These are phyloP conservation scores for Tephrocybe rancida DNA, from an alignment of 768 basidiomycete genomes.

Conservation along the genomic window DNA sequence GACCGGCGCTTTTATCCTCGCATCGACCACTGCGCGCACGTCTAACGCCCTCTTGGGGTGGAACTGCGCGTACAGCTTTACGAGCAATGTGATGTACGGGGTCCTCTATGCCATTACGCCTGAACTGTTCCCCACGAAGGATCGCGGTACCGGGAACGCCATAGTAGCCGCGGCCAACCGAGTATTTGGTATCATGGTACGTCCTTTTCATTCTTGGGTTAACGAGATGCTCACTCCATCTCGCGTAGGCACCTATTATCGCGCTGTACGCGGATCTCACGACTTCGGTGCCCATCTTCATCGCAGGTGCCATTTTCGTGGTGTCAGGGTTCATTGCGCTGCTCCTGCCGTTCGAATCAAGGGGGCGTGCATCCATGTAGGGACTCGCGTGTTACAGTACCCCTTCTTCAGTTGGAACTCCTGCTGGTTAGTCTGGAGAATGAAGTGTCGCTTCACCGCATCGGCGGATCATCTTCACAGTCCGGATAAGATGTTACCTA, in stretches of 20 bases:
- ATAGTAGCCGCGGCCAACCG: slow-evolving; percentile 61
- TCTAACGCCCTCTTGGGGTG: slow-evolving; percentile 72
- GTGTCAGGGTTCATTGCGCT: slow-evolving; percentile 60
- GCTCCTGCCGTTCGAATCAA: slow-evolving; percentile 71
- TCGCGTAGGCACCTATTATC: slow-evolving; percentile 63
- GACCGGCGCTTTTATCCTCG: slow-evolving; percentile 76
- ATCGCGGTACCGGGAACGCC: slow-evolving; percentile 74
- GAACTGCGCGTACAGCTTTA: slow-evolving; percentile 79
- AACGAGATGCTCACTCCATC: neutral
- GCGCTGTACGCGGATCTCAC: slow-evolving; percentile 67
- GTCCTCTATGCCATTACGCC: slow-evolving; percentile 73
- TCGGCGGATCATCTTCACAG: too few species aligned
- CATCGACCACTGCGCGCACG: slow-evolving; percentile 71
- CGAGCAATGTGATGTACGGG: slow-evolving; percentile 74
- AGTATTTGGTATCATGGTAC: slow-evolving; percentile 70
- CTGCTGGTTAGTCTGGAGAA: too few species aligned
- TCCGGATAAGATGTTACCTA: too few species aligned
- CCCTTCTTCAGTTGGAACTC: too few species aligned
- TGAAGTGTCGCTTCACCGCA: too few species aligned
- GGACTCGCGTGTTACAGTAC: too few species aligned
- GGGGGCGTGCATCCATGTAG: slow-evolving; percentile 74
- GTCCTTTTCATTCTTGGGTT: slow-evolving; percentile 19
- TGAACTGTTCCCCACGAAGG: slow-evolving; percentile 72
- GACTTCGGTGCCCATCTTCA: slow-evolving; percentile 72
- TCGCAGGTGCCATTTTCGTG: slow-evolving; percentile 66